phyloP scores from a whole-genome alignment of 1,284 basidiomycete genomes.

The Psilocybe mexicana region DNA sequence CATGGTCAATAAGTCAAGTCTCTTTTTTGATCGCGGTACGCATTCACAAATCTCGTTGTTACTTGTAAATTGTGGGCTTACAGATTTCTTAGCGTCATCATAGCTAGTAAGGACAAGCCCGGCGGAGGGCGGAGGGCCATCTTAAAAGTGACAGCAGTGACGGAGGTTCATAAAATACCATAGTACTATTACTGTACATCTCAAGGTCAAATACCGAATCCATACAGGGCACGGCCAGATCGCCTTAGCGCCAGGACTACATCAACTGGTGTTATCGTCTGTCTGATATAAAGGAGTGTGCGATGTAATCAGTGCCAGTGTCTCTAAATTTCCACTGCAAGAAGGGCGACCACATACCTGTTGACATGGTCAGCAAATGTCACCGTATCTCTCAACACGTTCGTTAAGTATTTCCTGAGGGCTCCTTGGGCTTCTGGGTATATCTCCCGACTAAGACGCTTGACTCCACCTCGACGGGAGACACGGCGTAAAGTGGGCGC shows the following conservation, averaged over 20 bases:
- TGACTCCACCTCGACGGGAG: neutral
- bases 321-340: too few relatives aligned
- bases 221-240: neutral
- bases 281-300: neutral
- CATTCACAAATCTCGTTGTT: too few relatives aligned
- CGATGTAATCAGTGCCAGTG: too few relatives aligned
- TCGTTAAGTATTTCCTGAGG: neutral
- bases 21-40: too few relatives aligned
- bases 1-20: too few relatives aligned
- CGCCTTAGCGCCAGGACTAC: neutral
- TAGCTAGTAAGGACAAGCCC: too few relatives aligned
- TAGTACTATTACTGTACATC: too few relatives aligned
- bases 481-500: neutral
- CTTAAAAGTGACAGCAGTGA: too few relatives aligned
- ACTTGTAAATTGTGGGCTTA: too few relatives aligned
- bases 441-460: neutral
- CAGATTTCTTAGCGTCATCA: too few relatives aligned
- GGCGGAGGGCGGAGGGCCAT: too few relatives aligned
- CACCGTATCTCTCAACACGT: neutral
- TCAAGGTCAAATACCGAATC: neutral
- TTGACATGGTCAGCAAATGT: neutral
- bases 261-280: neutral
- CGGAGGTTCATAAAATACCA: too few relatives aligned
- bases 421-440: neutral
- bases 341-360: neutral